Conservation (phyloP, 2,329 filamentous ascomycete species). For the Lasiodiplodia sp. region DNA sequence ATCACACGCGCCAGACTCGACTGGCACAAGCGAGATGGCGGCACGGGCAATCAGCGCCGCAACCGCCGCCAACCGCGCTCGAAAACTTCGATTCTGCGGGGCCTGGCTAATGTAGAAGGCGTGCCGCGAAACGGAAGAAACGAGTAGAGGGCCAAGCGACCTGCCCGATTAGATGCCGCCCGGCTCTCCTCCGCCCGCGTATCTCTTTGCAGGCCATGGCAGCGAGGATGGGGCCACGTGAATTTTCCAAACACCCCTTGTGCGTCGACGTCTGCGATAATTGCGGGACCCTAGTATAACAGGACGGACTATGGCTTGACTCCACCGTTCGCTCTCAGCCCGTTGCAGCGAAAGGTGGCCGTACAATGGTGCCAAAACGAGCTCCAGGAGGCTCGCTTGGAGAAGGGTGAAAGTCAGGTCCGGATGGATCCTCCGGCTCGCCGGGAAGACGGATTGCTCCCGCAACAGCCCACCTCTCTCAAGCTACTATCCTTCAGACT, state of each 20-base stretch:
- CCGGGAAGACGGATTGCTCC: background rate
- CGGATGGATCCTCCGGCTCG: background rate
- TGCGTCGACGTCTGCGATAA: background rate
- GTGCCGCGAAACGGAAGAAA: background rate
- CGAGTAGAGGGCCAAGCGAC: constrained; percentile 8
- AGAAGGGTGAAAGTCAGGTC: background rate
- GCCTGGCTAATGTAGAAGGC: background rate
- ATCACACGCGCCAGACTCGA: background rate
- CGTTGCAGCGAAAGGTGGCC: background rate
- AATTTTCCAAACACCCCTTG: background rate
- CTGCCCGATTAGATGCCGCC: constrained; percentile 11
- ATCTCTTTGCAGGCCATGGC: background rate
- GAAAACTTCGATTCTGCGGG: background rate
- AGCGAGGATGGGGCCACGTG: background rate
- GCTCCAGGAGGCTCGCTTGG: background rate
- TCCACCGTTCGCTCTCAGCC: background rate
- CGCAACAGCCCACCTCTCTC: background rate
- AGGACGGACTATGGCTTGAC: background rate
- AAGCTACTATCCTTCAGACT: background rate
- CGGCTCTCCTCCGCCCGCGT: background rate
- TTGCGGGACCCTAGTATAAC: background rate
- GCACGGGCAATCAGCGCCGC: background rate
- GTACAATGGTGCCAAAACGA: background rate
- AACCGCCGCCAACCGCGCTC: background rate
- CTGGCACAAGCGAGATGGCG: constrained; percentile 13